These are phyloP conservation scores for Tilletia horrida DNA, from an alignment of 1,284 basidiomycete genomes.

Conservation along the genomic window DNA sequence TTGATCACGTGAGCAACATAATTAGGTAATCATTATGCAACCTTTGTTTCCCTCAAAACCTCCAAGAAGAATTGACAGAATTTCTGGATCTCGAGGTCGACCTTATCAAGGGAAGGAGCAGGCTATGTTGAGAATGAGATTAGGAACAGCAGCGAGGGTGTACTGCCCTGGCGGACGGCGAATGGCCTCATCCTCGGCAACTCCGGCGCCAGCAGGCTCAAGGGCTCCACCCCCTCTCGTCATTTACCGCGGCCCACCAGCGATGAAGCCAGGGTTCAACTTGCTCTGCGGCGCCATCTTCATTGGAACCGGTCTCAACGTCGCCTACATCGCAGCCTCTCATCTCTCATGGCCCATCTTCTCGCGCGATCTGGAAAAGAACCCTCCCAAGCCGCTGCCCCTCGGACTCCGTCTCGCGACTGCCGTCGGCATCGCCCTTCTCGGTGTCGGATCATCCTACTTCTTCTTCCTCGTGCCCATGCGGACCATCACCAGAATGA, in stretches of 20 bases:
- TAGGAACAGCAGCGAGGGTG: neutral
- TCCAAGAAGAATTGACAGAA: too few species aligned
- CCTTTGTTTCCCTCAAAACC: too few species aligned
- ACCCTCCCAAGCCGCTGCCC: conserved; percentile 29
- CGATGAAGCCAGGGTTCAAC: conserved; percentile 33
- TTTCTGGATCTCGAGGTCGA: too few species aligned
- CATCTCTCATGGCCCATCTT: conserved; percentile 38
- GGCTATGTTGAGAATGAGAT: neutral
- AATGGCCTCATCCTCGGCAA: neutral
- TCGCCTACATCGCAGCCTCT: conserved; percentile 32
- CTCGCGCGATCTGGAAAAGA: conserved; percentile 28
- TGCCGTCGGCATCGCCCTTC: conserved; percentile 23
- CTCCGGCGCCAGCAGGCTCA: neutral
- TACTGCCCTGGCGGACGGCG: neutral
- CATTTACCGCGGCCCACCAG: conserved; percentile 34
- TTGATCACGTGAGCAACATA: too few species aligned
- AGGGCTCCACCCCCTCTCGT: conserved; percentile 16
- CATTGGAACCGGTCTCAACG: conserved; percentile 24
- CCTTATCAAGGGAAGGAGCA: neutral
- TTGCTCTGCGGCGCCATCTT: conserved; percentile 36
- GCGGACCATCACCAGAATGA: conserved; percentile 31
- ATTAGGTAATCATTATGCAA: too few species aligned
- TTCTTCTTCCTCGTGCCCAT: conserved; percentile 38
- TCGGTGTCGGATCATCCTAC: conserved; percentile 25
- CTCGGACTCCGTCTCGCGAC: conserved; percentile 28